These are phyloP conservation scores for Malus fusca DNA, from an alignment of 306 rosid genomes.

Conservation along the genomic window DNA sequence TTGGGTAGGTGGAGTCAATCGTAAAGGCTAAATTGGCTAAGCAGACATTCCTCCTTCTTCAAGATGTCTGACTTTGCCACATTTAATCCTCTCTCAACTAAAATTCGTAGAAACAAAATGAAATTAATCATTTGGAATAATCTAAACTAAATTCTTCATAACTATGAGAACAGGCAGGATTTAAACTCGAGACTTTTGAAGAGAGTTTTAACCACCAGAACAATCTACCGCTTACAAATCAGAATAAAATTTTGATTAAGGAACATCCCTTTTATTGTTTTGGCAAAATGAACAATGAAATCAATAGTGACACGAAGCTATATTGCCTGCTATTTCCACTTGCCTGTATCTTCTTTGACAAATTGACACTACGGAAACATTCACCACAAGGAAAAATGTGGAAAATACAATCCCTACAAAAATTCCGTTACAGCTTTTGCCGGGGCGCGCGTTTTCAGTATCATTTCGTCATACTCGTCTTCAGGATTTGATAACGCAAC, in stretches of 20 bases:
- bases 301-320: not conserved
- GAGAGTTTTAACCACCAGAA: no score
- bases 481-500: slow-evolving; percentile 79
- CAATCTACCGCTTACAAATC: not conserved
- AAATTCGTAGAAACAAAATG: no score
- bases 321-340: slow-evolving; percentile 5
- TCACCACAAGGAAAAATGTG: not conserved
- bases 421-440: slow-evolving; percentile 58
- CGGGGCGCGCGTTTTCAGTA: slow-evolving; percentile 79
- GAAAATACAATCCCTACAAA: slow-evolving; percentile 23
- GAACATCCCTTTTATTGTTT: not conserved
- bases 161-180: no score
- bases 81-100: no score
- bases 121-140: no score
- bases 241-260: not conserved
- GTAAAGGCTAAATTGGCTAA: no score
- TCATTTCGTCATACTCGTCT: slow-evolving; percentile 90
- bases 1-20: no score
- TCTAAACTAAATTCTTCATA: no score
- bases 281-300: slow-evolving; percentile 1
- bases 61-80: no score
- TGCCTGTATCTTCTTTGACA: slow-evolving; percentile 6
- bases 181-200: no score
- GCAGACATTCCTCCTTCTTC: no score
- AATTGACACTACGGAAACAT: not conserved